Base-by-base conservation (phyloP, 257 asterid genomes). In the Perilla frutescens region DNA sequence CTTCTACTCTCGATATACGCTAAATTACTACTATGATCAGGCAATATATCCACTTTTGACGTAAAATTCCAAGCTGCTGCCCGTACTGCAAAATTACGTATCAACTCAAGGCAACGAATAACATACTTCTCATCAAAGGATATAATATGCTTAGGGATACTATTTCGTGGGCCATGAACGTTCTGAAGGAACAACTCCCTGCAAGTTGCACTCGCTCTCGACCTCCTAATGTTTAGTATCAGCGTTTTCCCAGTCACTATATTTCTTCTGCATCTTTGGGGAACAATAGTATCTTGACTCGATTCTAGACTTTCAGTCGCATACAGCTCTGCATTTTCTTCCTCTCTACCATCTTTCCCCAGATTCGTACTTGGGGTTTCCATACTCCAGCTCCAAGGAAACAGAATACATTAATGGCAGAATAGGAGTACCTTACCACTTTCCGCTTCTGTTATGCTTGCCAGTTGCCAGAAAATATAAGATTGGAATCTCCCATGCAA, bases 51-150 rank as follows among this genome's bases (percentile, higher is more conserved):
- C 59, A 83, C 79, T 14, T 86, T 81, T 29, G 85, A 73, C 62
- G 85, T 65, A 14, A 83, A 66, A 73, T 79, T 79, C 66, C 80
- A 65, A 45, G 90, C 72, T 57, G 86, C 82, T 59, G 81, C 86
- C 39, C 88, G 70, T 45, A 83, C 71, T 8, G 91, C 90, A 50
- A 76, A 83, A 29, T 63, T 59, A 55, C 82, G 91, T 69, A 94
- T 84, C 79, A 82, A 70, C 56, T 91, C 90, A 37, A 93, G 96
- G 87, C 92, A 88, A 76, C 77, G 87, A 39, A 82, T 87, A 15
- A 83, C 82, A 34, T 85, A 93, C 70, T 82, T 87, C 68, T 93
- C 96, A 70, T 93, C 96, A 32, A 87, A 73, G 61, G 88, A 83
- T n/a, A 86, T 76, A 57, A 94, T 75, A 39, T 81, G 90, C 82